Evolutionary conservation across 108 stramenopile species (phyloP).

Genomic region (Thalassiosira profunda): DNA sequence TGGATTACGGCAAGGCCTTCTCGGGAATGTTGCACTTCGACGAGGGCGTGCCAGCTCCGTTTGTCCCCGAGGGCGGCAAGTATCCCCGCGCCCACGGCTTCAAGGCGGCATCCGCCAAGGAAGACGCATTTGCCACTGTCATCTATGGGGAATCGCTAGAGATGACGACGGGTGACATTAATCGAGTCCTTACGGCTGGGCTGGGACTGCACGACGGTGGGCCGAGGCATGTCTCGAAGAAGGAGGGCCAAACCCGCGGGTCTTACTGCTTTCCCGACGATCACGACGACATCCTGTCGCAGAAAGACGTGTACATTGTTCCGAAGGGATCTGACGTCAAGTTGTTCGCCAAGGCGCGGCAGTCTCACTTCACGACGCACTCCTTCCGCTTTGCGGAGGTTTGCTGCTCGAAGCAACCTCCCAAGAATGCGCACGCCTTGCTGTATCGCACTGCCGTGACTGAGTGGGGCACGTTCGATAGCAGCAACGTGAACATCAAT

Average conservation of each 20-base stretch:
- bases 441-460: conserved; percentile 35
- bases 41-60: conserved; percentile 37
- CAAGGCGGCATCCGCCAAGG: conserved; percentile 4
- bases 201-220: conserved; percentile 42
- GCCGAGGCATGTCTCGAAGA: conserved; percentile 13
- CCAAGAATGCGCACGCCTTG: conserved; percentile 14
- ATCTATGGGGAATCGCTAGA: conserved; percentile 42
- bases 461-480: conserved; percentile 46
- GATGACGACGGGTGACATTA: conserved; percentile 52
- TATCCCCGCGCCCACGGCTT: conserved; percentile 41
- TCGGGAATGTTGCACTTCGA: conserved; percentile 53
- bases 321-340: background rate
- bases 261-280: conserved; percentile 29
- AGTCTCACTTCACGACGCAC: conserved; percentile 45
- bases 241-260: background rate
- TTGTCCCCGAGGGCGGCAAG: conserved; percentile 12
- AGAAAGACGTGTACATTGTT: conserved; percentile 29
- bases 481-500: conserved; percentile 28
- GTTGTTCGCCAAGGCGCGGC: conserved; percentile 16
- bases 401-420: conserved; percentile 34
- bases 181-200: conserved; percentile 38
- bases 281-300: conserved; percentile 32
- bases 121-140: conserved; percentile 26
- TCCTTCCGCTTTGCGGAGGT: conserved; percentile 43
- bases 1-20: conserved; percentile 46